These are phyloP conservation scores for Penicillium malachiteum DNA, from an alignment of 495 filamentous ascomycete species.

Conservation along the genomic window DNA sequence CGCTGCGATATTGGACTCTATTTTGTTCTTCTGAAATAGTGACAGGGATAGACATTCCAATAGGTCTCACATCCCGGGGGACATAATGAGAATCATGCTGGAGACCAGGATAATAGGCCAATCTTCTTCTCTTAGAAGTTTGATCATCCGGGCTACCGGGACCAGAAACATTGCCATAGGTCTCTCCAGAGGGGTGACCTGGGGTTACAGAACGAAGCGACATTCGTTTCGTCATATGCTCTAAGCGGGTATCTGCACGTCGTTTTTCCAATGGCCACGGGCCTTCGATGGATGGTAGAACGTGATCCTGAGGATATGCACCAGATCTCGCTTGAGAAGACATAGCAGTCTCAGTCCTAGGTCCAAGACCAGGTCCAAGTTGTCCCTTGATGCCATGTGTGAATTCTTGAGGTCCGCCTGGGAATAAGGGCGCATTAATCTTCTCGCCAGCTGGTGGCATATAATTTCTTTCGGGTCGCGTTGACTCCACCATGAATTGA, in stretches of 20 bases:
- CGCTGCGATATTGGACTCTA: slow-evolving; percentile 19
- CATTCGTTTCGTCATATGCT: slow-evolving; percentile 35
- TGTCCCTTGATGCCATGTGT: slow-evolving; percentile 14
- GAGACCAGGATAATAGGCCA: slow-evolving; percentile 24
- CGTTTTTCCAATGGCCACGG: slow-evolving; percentile 28
- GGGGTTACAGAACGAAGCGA: slow-evolving; percentile 41
- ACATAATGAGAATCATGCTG: slow-evolving; percentile 8
- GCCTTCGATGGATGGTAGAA: slow-evolving; percentile 43
- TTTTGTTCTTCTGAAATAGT: slow-evolving; percentile 13
- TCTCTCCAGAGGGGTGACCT: slow-evolving; percentile 17
- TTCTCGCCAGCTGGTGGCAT: slow-evolving; percentile 14
- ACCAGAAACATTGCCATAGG: slow-evolving; percentile 7
- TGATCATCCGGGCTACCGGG: slow-evolving; percentile 22
- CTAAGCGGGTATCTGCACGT: slow-evolving; percentile 28
- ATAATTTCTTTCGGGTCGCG: slow-evolving; percentile 18
- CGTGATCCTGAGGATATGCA: slow-evolving; percentile 28
- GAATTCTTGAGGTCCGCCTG: slow-evolving; percentile 33
- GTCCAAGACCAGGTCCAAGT: slow-evolving; percentile 17
- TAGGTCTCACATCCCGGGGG: slow-evolving; percentile 16
- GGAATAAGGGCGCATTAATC: slow-evolving; percentile 36
- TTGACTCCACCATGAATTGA: slow-evolving; percentile 18
- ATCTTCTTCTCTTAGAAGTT: slow-evolving; percentile 33
- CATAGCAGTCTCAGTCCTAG: slow-evolving; percentile 14
- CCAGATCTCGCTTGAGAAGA: slow-evolving; percentile 16
- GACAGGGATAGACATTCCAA: slow-evolving; percentile 13